Evolutionary conservation across 78 protist genomes (phyloP).

Genomic region (Dictyostelium purpureum): DNA sequence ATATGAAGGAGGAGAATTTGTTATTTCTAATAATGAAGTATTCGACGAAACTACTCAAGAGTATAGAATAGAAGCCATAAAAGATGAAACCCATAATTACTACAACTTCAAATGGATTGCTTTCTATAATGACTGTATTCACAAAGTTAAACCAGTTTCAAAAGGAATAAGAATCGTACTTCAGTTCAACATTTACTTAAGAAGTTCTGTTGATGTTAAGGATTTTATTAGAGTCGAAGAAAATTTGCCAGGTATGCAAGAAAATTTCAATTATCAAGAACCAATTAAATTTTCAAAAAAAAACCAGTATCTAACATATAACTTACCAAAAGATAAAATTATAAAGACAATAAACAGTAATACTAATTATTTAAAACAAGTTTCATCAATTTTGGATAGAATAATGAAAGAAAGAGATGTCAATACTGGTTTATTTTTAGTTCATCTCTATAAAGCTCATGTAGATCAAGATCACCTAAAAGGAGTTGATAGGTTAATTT

Average conservation of each 20-base stretch:
- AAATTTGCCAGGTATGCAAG: background rate
- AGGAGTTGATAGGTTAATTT: background rate
- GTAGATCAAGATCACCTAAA: background rate
- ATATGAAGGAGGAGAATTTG: conserved; percentile 4
- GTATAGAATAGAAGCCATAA: background rate
- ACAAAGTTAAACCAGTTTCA: background rate
- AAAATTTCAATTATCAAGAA: background rate
- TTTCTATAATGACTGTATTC: conserved; percentile 6
- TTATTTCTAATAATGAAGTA: background rate
- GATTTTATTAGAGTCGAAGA: background rate
- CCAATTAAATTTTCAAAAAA: background rate
- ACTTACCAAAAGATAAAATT: background rate
- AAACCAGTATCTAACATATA: background rate
- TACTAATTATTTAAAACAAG: background rate
- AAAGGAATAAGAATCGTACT: background rate
- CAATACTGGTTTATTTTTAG: background rate
- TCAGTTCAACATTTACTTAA: background rate
- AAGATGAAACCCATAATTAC: background rate
- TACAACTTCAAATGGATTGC: background rate
- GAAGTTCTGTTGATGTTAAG: background rate
- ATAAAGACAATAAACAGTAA: background rate
- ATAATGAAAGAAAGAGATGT: background rate
- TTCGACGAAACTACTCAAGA: background rate
- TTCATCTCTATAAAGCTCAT: conserved; percentile 3
- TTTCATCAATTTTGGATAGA: background rate